phyloP scores from a whole-genome alignment of 768 basidiomycete genomes.

The Boletus patriciae region DNA sequence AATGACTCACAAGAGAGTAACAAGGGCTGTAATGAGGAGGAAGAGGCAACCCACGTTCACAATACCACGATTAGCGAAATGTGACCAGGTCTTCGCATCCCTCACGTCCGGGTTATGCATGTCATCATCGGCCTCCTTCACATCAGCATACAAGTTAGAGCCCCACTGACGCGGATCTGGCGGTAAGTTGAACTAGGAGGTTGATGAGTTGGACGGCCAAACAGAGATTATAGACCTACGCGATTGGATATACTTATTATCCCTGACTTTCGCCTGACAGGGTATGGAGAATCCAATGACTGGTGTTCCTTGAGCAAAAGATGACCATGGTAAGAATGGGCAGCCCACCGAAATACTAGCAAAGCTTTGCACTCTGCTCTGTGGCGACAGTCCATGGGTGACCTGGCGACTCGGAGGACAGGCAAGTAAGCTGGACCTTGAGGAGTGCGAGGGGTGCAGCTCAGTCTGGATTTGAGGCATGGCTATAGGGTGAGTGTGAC shows the following conservation, averaged over 20 bases:
- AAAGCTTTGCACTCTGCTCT: slow-evolving; percentile 28
- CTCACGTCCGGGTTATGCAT: slow-evolving; percentile 63
- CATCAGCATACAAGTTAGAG: slow-evolving; percentile 52
- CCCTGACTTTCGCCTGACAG: slow-evolving; percentile 40
- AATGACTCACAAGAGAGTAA: slow-evolving; percentile 60
- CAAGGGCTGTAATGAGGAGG: slow-evolving; percentile 46
- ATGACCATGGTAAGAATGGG: neutral
- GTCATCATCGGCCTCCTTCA: slow-evolving; percentile 67
- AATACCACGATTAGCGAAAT: slow-evolving; percentile 61
- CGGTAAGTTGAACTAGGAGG: slow-evolving; percentile 56
- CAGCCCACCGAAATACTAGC: slow-evolving; percentile 24
- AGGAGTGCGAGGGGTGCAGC: slow-evolving; percentile 1
- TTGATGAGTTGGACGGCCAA: neutral
- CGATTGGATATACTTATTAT: slow-evolving; percentile 43
- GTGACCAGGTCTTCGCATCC: slow-evolving; percentile 34
- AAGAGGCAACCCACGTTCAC: slow-evolving; percentile 71
- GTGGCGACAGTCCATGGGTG: slow-evolving; percentile 13
- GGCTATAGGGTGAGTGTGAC: neutral
- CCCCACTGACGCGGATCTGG: slow-evolving; percentile 71
- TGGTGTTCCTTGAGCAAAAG: slow-evolving; percentile 4
- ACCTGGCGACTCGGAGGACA: neutral
- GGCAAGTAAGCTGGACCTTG: slow-evolving; percentile 15
- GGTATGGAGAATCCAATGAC: slow-evolving; percentile 40
- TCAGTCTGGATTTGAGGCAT: slow-evolving; percentile 19
- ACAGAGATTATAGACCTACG: slow-evolving; percentile 26